These are phyloP conservation scores for Bipolaris bicolor DNA, from an alignment of 2,329 filamentous ascomycete genomes.

Conservation along the genomic window DNA sequence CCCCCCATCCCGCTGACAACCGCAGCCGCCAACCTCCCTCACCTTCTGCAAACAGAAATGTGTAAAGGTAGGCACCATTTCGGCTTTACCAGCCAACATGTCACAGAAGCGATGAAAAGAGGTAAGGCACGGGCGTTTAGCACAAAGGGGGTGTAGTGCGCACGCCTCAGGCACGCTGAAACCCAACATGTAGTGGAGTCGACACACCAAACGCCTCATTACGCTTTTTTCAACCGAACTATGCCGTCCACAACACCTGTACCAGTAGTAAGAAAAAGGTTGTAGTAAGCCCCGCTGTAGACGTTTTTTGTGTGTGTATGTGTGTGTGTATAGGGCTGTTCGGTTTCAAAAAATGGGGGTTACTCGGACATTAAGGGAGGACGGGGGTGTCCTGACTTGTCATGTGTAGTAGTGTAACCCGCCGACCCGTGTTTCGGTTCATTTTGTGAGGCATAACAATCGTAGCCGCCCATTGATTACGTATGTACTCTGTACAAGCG, in stretches of 20 bases:
- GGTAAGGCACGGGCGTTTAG: too few relatives aligned
- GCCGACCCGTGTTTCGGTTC: too few relatives aligned
- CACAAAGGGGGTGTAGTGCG: background rate
- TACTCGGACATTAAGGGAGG: too few relatives aligned
- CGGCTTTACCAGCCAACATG: too few relatives aligned
- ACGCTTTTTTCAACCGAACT: slow-evolving; percentile 18
- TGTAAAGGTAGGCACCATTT: too few relatives aligned
- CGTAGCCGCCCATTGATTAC: background rate
- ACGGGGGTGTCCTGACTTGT: too few relatives aligned
- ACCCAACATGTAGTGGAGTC: slow-evolving; percentile 17
- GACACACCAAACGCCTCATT: slow-evolving; percentile 25
- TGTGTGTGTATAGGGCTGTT: too few relatives aligned
- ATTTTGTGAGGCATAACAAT: background rate
- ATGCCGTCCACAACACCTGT: slow-evolving; percentile 15
- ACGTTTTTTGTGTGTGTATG: background rate
- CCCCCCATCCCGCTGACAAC: too few relatives aligned
- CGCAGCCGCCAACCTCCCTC: too few relatives aligned
- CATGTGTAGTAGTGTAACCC: too few relatives aligned
- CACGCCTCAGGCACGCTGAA: slow-evolving; percentile 29
- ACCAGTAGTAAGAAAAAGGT: background rate
- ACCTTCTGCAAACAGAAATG: background rate
- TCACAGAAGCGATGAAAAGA: too few relatives aligned
- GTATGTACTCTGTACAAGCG: background rate
- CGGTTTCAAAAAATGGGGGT: too few relatives aligned
- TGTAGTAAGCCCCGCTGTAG: background rate